Conservation (phyloP, 768 basidiomycete species). For the Gyrodon lividus region DNA sequence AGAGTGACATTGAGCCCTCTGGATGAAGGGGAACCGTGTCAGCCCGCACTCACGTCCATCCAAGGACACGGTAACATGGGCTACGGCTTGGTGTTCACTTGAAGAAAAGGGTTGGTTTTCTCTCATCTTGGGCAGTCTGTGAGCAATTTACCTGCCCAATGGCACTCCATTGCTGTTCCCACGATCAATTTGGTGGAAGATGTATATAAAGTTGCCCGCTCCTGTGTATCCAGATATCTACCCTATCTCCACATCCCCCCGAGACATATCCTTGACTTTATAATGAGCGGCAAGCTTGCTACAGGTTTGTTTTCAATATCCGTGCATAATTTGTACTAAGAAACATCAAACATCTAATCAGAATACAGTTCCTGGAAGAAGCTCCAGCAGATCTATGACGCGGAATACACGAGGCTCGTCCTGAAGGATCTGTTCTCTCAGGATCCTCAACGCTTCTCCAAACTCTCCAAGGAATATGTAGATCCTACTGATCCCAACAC, state of each 20-base stretch:
- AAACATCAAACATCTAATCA: conserved; percentile 30
- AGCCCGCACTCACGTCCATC: conserved; percentile 10
- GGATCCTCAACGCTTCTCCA: conserved; percentile 84
- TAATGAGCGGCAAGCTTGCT: conserved; percentile 65
- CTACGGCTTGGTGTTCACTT: conserved; percentile 2
- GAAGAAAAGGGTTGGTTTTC: conserved; percentile 11
- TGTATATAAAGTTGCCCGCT: conserved; percentile 14
- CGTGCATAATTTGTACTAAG: not conserved
- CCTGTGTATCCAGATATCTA: conserved; percentile 1
- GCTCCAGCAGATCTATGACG: conserved; percentile 80
- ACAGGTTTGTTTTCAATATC: conserved; percentile 40
- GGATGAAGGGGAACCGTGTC: conserved; percentile 4
- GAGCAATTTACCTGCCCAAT: conserved; percentile 7
- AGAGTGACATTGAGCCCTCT: not conserved
- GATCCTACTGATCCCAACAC: conserved; percentile 63
- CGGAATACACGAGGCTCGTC: conserved; percentile 68
- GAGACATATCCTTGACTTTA: conserved; percentile 9
- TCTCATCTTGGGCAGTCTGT: conserved; percentile 18
- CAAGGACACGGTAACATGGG: not conserved
- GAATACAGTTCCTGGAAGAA: conserved; percentile 91
- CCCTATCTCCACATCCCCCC: conserved; percentile 1
- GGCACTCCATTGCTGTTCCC: conserved; percentile 15
- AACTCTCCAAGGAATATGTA: conserved; percentile 77
- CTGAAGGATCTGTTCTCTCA: conserved; percentile 91
- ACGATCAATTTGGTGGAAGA: conserved; percentile 13